Base-by-base conservation (phyloP, 495 filamentous ascomycete genomes). In the Talaromyces thailandensis region DNA sequence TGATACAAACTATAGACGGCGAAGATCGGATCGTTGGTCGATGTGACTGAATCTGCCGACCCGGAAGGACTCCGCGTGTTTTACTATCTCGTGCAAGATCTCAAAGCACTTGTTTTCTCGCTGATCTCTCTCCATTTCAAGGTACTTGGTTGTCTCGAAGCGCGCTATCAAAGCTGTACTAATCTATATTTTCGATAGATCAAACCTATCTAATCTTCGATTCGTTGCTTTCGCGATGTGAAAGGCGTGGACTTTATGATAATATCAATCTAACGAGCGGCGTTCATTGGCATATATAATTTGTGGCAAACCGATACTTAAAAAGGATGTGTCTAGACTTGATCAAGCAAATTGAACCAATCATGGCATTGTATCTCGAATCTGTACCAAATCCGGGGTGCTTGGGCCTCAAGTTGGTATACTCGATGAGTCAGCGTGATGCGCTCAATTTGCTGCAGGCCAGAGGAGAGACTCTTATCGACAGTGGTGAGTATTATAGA, bases 61-160 rank as follows among this genome's bases (percentile, higher is more conserved):
- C 95, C 95, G 9, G 95, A 99, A 73, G 95, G 95, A 32, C 83
- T 99, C 14, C 85, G 95, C 12, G 95, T 99, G n/a, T 99, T 99
- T 74, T 98, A 99, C 80, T 99, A 99, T 70, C 88, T 99, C 0
- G 93, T 98, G 4, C 95, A 98, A 71, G 95, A 99, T 69, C 79
- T 99, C 55, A 98, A 98, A 77, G 94, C 94, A 14, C 84, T 99
- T 28, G 90, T 98, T 2, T 99, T 99, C 75, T 96, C 93, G 31
- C 78, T 99, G 31, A 98, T 97, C 65, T 89, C 90, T 11, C 82
- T 99, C 56, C 95, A 99, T 76, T 99, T 98, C 82, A 99, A 98
- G 86, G 88, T 89, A 79, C 26, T 25, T 58, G 32, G 56, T 24
- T 24, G 8, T 40, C 24, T 48, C 1, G 50, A 9, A 18, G 43